Percentiles rank a stretch among this genome's conserved stretches.
These are phyloP conservation scores for Syzygium aromaticum DNA, from an alignment of 345 rosid genomes.

Conservation along the genomic window DNA sequence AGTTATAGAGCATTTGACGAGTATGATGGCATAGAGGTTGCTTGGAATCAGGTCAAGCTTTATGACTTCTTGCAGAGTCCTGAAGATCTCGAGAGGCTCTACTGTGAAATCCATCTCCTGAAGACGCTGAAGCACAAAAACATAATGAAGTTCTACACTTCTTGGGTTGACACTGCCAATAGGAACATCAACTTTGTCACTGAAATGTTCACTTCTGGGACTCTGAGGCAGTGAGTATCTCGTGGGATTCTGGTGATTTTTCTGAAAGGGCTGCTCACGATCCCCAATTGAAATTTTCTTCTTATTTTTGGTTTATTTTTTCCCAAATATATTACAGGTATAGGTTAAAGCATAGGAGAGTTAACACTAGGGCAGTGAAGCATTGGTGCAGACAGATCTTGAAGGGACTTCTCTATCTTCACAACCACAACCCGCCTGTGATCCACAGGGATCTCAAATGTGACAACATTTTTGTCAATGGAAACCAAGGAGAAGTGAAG, in stretches of 20 bases:
- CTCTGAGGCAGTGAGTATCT: slow-evolving; percentile 70
- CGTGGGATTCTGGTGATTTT: neutral
- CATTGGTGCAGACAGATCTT: slow-evolving; percentile 95
- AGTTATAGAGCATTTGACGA: slow-evolving; percentile 95
- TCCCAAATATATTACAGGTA: slow-evolving; percentile 25
- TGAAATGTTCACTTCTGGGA: slow-evolving; percentile 96
- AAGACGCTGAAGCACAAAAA: slow-evolving; percentile 83
- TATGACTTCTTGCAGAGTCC: slow-evolving; percentile 87
- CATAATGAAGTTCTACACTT: slow-evolving; percentile 87
- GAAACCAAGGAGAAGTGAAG: slow-evolving; percentile 96
- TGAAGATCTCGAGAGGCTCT: slow-evolving; percentile 90
- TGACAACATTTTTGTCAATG: slow-evolving; percentile 88
- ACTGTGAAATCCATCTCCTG: slow-evolving; percentile 90
- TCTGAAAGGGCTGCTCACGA: neutral
- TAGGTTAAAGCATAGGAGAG: slow-evolving; percentile 78
- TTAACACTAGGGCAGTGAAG: slow-evolving; percentile 83
- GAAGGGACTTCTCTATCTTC: slow-evolving; percentile 75
- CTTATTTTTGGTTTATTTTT: neutral
- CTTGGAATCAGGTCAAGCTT: slow-evolving; percentile 99
- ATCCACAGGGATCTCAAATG: slow-evolving; percentile 97
- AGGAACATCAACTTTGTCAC: slow-evolving; percentile 89
- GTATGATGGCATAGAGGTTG: slow-evolving; percentile 90
- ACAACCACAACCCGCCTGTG: slow-evolving; percentile 82
- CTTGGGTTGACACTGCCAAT: slow-evolving; percentile 84
- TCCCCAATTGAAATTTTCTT: neutral